Base-by-base conservation (phyloP, 352 stramenopile genomes). In the Thalassiosira mediterranea region DNA sequence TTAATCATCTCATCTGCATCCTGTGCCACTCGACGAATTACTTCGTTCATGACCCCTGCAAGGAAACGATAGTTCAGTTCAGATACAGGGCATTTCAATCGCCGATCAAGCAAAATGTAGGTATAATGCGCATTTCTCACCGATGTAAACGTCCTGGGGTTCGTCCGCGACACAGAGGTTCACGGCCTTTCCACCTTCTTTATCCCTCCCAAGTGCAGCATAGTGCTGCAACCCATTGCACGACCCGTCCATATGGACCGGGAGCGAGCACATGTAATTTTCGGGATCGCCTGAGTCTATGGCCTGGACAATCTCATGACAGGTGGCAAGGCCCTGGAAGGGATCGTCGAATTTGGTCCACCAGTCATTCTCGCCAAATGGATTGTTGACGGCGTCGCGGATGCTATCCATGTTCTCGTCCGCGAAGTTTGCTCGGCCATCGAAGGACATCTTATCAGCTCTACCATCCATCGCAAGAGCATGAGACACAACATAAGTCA, bases 171-270 rank as follows among this genome's bases (percentile, higher is more conserved):
- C 91, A 31, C 98, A 92, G 13, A 99, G 86, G 83, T 99, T 99
- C 1, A 99, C 97, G 53, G 91, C 86, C 62, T 94, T 92, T 10
- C 95, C 97, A 81, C 97, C 97, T 4, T 90, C 88, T 2, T 77
- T 81, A 77, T 99, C 97, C 51, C 96, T 92, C 29, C 97, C 97
- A 5, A 99, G 90, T 4, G 97, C 97, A 29, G 97, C 97, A 83
- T 99, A 99, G 84, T 99, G 97, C 89, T 99, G 97, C 44, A 99
- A 88, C 0, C 97, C 97, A 82, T 99, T 99, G 81, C 97, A 99
- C 29, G 95, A 98, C 5, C 97, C 97, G 76, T 99, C 97, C 88
- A 93, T 91, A 73, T 99, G 97, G 42, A 99, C 96, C 0, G 97
- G 97, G 21, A 99, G 88, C 54, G 95, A 95, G 26, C 94, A 99